Evolutionary conservation across 2,329 filamentous ascomycete genomes (phyloP), one percentile per base, ranked within the genome.

Genomic region (Venturia pyrina): DNA sequence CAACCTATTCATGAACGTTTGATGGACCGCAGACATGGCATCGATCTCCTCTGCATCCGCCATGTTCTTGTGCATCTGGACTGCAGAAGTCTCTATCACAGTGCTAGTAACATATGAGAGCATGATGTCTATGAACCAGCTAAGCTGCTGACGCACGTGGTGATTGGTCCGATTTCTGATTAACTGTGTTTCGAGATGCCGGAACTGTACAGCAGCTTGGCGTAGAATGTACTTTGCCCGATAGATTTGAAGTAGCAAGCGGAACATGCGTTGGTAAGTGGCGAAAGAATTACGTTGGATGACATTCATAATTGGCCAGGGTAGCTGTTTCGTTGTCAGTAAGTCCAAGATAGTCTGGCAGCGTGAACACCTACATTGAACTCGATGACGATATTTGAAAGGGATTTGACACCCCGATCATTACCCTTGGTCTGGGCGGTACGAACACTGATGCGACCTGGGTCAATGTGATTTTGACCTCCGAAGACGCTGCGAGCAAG

Each of bases 41-140:
- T 97, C 91, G 11, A 97, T 85, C 69, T 93, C 91, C 34, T 83
- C 80, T 0, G 90, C 86, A 6, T 78, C 77, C 17, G 77, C 75
- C 63, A 97, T 81, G 0, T 82, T 78, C 2, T 75, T 73, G 6
- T 78, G 78, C 78, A 97, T 83, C 40, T 80, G 78, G 1, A 75
- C 72, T 1, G 82, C 84, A 28, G 86, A 81, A 0, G 86, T 84
- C 0, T 82, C 83, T 0, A 96, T 80, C 1, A 93, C 89, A 1
- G 91, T 82, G 19, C 86, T 88, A 3, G 87, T 87, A 5, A 96
- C 78, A 72, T 96, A 95, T 10, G 87, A 87, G 71, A 91, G 88
- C 1, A 96, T 71, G 0, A 83, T 85, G 68, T 87, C 88, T 69
- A 85, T 84, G 75, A 96, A 93, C 89, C 90, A 93, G 13, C 92